These are phyloP conservation scores for Collybiopsis confluens DNA, from an alignment of 768 basidiomycete genomes.

Conservation along the genomic window DNA sequence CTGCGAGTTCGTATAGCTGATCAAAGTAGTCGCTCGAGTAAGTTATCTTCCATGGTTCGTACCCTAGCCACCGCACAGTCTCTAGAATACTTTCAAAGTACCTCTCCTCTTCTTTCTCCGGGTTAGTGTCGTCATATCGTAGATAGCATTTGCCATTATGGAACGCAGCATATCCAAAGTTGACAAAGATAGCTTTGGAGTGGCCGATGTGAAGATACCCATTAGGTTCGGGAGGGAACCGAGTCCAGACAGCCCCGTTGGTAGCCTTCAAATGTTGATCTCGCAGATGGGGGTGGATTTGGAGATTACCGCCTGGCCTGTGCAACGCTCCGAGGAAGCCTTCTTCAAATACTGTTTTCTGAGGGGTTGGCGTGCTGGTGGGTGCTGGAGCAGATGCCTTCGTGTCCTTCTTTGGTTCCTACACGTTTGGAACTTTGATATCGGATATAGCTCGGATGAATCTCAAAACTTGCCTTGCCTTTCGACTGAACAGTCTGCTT, in stretches of 20 bases:
- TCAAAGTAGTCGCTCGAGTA: conserved; percentile 98
- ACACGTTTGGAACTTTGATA: background rate
- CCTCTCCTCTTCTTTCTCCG: conserved; percentile 92
- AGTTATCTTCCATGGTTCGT: conserved; percentile 97
- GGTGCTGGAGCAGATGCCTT: conserved; percentile 23
- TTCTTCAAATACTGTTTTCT: conserved; percentile 82
- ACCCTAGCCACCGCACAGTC: conserved; percentile 94
- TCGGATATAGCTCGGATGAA: background rate
- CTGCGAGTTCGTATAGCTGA: conserved; percentile 78
- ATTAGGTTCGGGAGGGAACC: conserved; percentile 98
- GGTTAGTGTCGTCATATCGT: conserved; percentile 97
- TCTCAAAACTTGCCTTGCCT: conserved; percentile 43
- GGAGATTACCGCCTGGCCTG: conserved; percentile 90
- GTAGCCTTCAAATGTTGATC: conserved; percentile 80
- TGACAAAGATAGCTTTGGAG: conserved; percentile 97
- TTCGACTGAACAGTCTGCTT: conserved; percentile 67
- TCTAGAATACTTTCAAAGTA: conserved; percentile 98
- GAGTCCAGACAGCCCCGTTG: conserved; percentile 82
- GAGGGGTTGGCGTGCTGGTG: conserved; percentile 30
- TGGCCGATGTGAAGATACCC: conserved; percentile 95
- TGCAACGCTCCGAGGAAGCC: conserved; percentile 93
- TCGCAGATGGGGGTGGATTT: conserved; percentile 72
- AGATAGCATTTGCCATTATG: conserved; percentile 91
- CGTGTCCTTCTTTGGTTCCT: conserved; percentile 48
- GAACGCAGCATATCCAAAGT: conserved; percentile 97